A percentile compares a stretch with the other conserved stretches of the same genome.
Evolutionary conservation across 768 basidiomycete species (phyloP).

Genomic region (Lactarius hatsudake): DNA sequence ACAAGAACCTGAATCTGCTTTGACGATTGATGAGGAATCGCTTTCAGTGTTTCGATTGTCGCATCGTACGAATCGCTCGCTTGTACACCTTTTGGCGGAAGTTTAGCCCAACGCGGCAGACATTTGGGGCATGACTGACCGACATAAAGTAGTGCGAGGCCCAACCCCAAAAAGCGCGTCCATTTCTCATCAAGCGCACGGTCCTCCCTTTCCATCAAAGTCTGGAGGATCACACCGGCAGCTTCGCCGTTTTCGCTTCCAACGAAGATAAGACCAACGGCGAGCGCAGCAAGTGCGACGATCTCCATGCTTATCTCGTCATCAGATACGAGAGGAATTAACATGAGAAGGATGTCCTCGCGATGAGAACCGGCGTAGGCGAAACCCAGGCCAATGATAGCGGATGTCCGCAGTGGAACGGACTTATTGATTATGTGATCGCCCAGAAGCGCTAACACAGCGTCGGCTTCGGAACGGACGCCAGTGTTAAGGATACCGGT

Average conservation of each 20-base stretch:
- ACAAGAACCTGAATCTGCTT: slow-evolving; percentile 90
- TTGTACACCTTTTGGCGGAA: slow-evolving; percentile 63
- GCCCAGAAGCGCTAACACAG: slow-evolving; percentile 83
- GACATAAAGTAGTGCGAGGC: slow-evolving; percentile 85
- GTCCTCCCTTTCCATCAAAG: slow-evolving; percentile 80
- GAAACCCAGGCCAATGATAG: slow-evolving; percentile 90
- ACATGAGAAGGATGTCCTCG: slow-evolving; percentile 71
- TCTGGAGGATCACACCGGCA: slow-evolving; percentile 83
- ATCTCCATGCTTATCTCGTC: slow-evolving; percentile 87
- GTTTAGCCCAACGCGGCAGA: background rate
- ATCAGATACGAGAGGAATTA: slow-evolving; percentile 83
- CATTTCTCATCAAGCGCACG: slow-evolving; percentile 87
- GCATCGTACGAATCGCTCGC: slow-evolving; percentile 78
- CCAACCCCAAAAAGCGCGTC: slow-evolving; percentile 87
- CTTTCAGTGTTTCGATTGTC: slow-evolving; percentile 89
- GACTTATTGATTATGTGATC: slow-evolving; percentile 90
- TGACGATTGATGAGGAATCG: slow-evolving; percentile 88
- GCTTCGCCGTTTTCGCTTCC: slow-evolving; percentile 95
- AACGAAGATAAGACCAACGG: slow-evolving; percentile 93
- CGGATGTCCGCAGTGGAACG: slow-evolving; percentile 75
- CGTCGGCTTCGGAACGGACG: slow-evolving; percentile 90
- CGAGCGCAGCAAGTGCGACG: slow-evolving; percentile 76
- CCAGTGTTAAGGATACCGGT: slow-evolving; percentile 90
- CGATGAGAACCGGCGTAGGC: slow-evolving; percentile 95
- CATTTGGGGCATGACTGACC: slow-evolving; percentile 48